Conservation (phyloP, 1,284 basidiomycete species). For the Apiotrichum porosum region DNA sequence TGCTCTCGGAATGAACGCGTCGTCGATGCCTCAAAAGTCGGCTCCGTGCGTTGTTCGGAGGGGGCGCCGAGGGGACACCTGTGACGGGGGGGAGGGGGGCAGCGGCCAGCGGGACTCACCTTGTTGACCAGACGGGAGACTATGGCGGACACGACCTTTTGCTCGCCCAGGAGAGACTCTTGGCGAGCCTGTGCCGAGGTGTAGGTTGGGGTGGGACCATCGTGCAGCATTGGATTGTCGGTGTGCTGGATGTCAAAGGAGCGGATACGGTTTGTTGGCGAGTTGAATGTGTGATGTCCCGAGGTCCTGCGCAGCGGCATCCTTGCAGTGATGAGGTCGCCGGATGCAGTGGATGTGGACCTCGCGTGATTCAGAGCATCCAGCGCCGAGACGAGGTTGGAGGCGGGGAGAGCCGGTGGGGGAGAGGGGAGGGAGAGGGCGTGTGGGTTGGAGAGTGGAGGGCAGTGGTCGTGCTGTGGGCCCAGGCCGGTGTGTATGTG, state of each 20-base stretch:
- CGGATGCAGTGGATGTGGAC: too few relatives aligned
- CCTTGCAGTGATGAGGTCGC: conserved; percentile 1
- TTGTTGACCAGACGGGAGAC: conserved; percentile 40
- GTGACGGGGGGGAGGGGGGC: background rate
- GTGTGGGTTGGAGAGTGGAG: too few relatives aligned
- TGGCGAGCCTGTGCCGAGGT: conserved; percentile 3
- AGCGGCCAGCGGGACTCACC: conserved; percentile 21
- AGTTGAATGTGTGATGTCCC: conserved; percentile 19
- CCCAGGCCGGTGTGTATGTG: too few relatives aligned
- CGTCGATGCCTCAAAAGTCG: too few relatives aligned
- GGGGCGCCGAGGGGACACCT: background rate
- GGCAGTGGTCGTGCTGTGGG: background rate
- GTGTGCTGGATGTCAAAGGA: conserved; percentile 20
- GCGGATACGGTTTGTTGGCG: conserved; percentile 14
- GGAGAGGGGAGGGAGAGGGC: too few relatives aligned
- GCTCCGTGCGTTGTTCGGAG: too few relatives aligned
- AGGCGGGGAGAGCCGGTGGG: background rate
- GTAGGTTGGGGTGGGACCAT: conserved; percentile 5
- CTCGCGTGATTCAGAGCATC: too few relatives aligned
- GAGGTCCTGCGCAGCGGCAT: conserved; percentile 23
- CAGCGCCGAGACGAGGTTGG: background rate
- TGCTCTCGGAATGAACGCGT: too few relatives aligned
- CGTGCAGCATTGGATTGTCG: conserved; percentile 16
- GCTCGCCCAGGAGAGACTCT: conserved; percentile 25
- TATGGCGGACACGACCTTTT: conserved; percentile 33